Evolutionary conservation across 2,329 filamentous ascomycete species (phyloP), one percentile per base, ranked within the genome.

Genomic region (Ascocoryne sarcoides): DNA sequence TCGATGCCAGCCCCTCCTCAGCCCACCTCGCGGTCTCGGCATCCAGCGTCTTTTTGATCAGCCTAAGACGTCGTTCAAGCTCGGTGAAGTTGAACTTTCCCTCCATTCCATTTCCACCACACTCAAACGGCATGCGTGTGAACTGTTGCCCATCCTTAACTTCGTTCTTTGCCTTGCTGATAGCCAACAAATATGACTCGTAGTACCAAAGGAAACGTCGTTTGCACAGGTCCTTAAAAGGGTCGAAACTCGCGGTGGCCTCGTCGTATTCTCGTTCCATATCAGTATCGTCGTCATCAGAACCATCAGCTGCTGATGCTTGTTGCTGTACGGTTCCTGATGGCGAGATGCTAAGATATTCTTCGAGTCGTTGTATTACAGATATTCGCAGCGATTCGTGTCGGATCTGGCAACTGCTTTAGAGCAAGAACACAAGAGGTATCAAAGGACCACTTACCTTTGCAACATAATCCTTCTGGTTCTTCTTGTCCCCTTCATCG

Each of bases 141-240:
- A 98, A 96, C 0, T 59, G 46, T 28, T 76, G 65, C 2, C 76
- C 74, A 44, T 82, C 76, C 45, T 73, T 71, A 40, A 81, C 75
- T 50, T 84, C 76, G 18, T 66, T 61, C 52, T 70, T 73, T 19
- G 80, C 83, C 44, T 78, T 71, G 28, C 78, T 70, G 37, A 94
- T 79, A 1, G 82, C 73, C 3, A 73, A 67, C 16, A 92, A 67
- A 57, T 96, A 96, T 3, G 84, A 84, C 50, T 93, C 84, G 60
- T 85, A 94, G 64, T 96, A 96, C 92, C 92, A 96, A 10, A 96
- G 67, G 58, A 96, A 95, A 1, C 89, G 79, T 28, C 84, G 79
- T 63, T 96, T 96, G 70, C 83, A 85, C 4, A 95, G 69, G 56
- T 96, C 90, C 50, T 79, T 82, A 65, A 96, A 96, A 0, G 88